Percentiles rank a stretch among this genome's conserved stretches.
Conservation (phyloP, 2,329 filamentous ascomycete species). For the Pezicula carpinea region DNA sequence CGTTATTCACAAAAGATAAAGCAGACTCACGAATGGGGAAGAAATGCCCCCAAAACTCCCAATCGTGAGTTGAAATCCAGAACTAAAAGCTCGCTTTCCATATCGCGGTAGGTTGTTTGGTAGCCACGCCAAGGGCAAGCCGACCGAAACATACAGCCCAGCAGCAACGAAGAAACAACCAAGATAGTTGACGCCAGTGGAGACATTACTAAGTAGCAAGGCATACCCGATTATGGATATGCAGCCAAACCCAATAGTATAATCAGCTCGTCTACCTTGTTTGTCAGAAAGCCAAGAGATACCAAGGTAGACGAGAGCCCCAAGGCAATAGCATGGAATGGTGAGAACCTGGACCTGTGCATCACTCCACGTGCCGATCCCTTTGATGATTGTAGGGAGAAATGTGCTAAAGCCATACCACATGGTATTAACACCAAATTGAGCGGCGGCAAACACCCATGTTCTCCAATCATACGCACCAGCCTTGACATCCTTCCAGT, state of each 20-base stretch:
- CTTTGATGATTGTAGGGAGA: conserved; percentile 63
- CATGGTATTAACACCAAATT: conserved; percentile 61
- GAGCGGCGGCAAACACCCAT: conserved; percentile 53
- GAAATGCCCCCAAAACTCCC: conserved; percentile 54
- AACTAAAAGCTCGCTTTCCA: conserved; percentile 55
- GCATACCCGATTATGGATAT: conserved; percentile 54
- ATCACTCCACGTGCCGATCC: conserved; percentile 50
- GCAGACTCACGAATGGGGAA: background rate
- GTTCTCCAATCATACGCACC: conserved; percentile 61
- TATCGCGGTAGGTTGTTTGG: conserved; percentile 55
- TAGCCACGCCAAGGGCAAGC: conserved; percentile 31
- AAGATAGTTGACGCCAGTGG: conserved; percentile 51
- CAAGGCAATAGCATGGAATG: conserved; percentile 62
- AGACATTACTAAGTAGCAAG: conserved; percentile 47
- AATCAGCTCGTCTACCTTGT: conserved; percentile 51
- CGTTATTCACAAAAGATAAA: too few relatives aligned
- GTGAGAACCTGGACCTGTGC: conserved; percentile 62
- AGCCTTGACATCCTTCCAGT: conserved; percentile 51
- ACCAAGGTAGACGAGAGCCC: conserved; percentile 55
- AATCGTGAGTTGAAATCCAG: conserved; percentile 53
- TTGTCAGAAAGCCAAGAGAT: conserved; percentile 54
- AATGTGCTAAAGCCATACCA: conserved; percentile 66
- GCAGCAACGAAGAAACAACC: conserved; percentile 57
- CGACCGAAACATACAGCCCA: conserved; percentile 45
- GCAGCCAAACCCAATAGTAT: conserved; percentile 45